Conservation (phyloP, 2,329 filamentous ascomycete species). For the Neofusicoccum parvum region DNA sequence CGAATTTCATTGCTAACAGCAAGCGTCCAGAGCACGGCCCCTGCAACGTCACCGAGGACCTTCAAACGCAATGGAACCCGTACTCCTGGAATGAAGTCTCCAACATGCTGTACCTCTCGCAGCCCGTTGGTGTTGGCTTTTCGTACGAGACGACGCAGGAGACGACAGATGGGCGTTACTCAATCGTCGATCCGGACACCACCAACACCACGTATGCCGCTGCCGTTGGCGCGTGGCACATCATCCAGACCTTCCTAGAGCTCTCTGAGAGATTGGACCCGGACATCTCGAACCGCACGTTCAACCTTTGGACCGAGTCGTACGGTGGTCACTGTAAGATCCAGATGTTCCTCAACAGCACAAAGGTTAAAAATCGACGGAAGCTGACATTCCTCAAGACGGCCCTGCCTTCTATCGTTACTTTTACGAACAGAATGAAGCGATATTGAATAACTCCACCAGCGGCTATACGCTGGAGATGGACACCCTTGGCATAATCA, state of each 20-base stretch:
- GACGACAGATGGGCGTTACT: conserved; percentile 2
- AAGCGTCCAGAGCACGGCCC: conserved; percentile 43
- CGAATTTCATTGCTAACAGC: no score
- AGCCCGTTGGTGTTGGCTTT: conserved; percentile 44
- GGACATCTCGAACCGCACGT: conserved; percentile 41
- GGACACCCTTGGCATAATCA: conserved; percentile 58
- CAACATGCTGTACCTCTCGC: conserved; percentile 43
- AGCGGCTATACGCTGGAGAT: conserved; percentile 55
- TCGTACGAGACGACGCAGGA: conserved; percentile 37
- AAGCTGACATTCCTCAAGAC: not conserved
- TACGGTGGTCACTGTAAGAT: conserved; percentile 48
- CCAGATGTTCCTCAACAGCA: not conserved
- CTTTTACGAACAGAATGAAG: conserved; percentile 59
- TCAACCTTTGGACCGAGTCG: conserved; percentile 56
- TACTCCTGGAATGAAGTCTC: conserved; percentile 44
- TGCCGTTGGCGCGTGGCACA: conserved; percentile 40
- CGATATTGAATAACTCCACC: conserved; percentile 51
- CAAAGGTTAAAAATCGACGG: not conserved
- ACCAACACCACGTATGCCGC: conserved; percentile 38
- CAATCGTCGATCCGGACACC: conserved; percentile 7
- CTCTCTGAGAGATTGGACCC: conserved; percentile 50
- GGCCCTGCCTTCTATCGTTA: conserved; percentile 56
- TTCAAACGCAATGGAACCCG: conserved; percentile 40
- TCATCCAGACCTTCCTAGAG: conserved; percentile 40
- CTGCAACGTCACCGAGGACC: conserved; percentile 46